A percentile compares a stretch with the other conserved stretches of the same genome.
Conservation (phyloP, 805 yeast species). For the Yamadazyma scolyti region DNA sequence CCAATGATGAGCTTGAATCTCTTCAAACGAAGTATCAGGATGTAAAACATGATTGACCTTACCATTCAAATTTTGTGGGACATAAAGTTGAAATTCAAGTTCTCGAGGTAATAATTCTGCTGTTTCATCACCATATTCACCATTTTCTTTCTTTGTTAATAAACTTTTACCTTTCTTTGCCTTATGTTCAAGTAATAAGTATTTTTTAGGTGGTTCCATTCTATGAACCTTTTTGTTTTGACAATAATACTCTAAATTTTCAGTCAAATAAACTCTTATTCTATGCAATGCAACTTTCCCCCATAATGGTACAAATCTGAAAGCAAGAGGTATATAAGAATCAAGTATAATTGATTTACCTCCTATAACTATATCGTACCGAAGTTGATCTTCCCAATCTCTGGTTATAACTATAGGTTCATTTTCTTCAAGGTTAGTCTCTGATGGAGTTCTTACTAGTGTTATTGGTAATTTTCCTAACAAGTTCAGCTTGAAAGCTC, state of each 20-base stretch:
- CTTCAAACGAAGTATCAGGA: constrained; percentile 79
- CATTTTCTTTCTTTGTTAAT: constrained; percentile 35
- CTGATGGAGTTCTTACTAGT: constrained; percentile 73
- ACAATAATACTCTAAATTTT: constrained; percentile 87
- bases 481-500: constrained; percentile 81
- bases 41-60: constrained; percentile 51
- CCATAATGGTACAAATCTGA: constrained; percentile 72
- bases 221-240: constrained; percentile 83
- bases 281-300: constrained; percentile 87
- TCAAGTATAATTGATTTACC: constrained; percentile 86
- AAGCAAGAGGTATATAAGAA: constrained; percentile 77
- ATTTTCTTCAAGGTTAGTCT: constrained; percentile 76
- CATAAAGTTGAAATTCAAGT: constrained; percentile 79
- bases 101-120: constrained; percentile 70
- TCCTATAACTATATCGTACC: constrained; percentile 87
- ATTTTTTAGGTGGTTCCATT: constrained; percentile 85
- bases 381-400: constrained; percentile 91
- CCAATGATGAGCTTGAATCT: constrained; percentile 93
- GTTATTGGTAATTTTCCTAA: constrained; percentile 59
- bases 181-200: constrained; percentile 73
- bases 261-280: constrained; percentile 80
- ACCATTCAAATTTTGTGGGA: constrained; percentile 65
- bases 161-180: constrained; percentile 51
- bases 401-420: constrained; percentile 90
- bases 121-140: constrained; percentile 31